phyloP scores from a whole-genome alignment of 2,329 filamentous ascomycete genomes.

The Harringtonia aguacate region DNA sequence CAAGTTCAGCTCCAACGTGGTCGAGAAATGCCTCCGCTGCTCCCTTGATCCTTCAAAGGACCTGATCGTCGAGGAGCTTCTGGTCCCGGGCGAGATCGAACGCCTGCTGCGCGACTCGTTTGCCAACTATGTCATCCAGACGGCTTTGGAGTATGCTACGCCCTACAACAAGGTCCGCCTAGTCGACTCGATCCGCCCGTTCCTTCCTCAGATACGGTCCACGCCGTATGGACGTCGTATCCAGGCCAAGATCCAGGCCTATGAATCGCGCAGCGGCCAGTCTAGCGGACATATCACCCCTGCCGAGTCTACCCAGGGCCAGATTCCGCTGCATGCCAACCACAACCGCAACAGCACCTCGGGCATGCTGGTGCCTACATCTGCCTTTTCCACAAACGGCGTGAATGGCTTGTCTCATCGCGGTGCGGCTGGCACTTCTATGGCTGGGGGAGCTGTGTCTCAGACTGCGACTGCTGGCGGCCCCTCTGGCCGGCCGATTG shows the following conservation, averaged over 20 bases:
- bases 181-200: conserved; percentile 75
- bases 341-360: conserved; percentile 31
- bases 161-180: conserved; percentile 61
- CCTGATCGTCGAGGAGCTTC: conserved; percentile 76
- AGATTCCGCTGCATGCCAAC: conserved; percentile 35
- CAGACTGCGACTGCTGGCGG: background rate
- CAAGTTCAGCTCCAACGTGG: conserved; percentile 98
- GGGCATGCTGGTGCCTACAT: conserved; percentile 20
- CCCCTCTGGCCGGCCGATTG: conserved; percentile 3
- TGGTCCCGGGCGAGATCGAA: conserved; percentile 65
- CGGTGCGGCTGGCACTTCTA: conserved; percentile 11
- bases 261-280: conserved; percentile 34
- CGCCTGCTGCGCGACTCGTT: conserved; percentile 84
- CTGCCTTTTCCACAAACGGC: conserved; percentile 20
- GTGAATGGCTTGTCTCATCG: conserved; percentile 19
- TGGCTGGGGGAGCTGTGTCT: background rate
- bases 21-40: conserved; percentile 91
- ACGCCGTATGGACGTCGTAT: conserved; percentile 94
- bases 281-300: conserved; percentile 39
- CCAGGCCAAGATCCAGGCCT: conserved; percentile 69
- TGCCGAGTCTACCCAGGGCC: conserved; percentile 41
- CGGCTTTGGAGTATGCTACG: conserved; percentile 78
- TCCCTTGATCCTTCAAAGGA: conserved; percentile 65
- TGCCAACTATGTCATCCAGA: conserved; percentile 97
- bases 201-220: conserved; percentile 73